Conservation (phyloP, 1,284 basidiomycete genomes). For the Sporisorium sorghi region DNA sequence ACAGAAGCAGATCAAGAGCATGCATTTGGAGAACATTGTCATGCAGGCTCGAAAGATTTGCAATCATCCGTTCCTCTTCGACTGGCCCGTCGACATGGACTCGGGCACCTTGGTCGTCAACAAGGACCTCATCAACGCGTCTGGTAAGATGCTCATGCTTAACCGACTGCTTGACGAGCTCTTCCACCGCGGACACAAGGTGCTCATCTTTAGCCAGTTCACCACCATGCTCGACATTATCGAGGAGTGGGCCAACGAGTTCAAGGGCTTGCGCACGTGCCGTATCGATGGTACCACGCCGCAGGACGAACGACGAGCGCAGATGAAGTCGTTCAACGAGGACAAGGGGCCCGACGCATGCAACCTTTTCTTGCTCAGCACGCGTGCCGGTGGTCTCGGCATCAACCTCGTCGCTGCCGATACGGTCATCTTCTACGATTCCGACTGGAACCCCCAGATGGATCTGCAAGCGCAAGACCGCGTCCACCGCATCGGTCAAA, state of each 20-base stretch:
- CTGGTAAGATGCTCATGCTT: slow-evolving; percentile 96
- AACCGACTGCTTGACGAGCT: slow-evolving; percentile 87
- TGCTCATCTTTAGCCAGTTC: slow-evolving; percentile 81
- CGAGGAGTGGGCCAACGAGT: slow-evolving; percentile 71
- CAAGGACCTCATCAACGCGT: slow-evolving; percentile 82
- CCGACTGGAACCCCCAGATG: slow-evolving; percentile 93
- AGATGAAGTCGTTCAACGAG: slow-evolving; percentile 87
- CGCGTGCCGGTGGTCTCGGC: slow-evolving; percentile 85
- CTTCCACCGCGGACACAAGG: slow-evolving; percentile 86
- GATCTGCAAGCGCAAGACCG: slow-evolving; percentile 95
- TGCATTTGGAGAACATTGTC: slow-evolving; percentile 89
- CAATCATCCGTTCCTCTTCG: slow-evolving; percentile 91
- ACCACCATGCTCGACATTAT: slow-evolving; percentile 96
- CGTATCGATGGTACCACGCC: slow-evolving; percentile 89
- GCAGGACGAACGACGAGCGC: slow-evolving; percentile 81
- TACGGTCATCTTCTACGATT: slow-evolving; percentile 77
- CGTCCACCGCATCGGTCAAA: slow-evolving; percentile 95
- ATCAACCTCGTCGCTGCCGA: slow-evolving; percentile 94
- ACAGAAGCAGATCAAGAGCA: slow-evolving; percentile 83
- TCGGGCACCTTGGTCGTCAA: slow-evolving; percentile 71
- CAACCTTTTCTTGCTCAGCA: slow-evolving; percentile 87
- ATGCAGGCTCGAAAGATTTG: slow-evolving; percentile 85
- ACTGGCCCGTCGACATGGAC: slow-evolving; percentile 81
- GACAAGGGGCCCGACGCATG: slow-evolving; percentile 77
- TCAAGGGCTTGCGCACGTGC: slow-evolving; percentile 83